Percentiles rank a stretch among this genome's conserved stretches.
These are phyloP conservation scores for Pseudonitzschia delicatissima DNA, from an alignment of 108 stramenopile species.

Conservation along the genomic window DNA sequence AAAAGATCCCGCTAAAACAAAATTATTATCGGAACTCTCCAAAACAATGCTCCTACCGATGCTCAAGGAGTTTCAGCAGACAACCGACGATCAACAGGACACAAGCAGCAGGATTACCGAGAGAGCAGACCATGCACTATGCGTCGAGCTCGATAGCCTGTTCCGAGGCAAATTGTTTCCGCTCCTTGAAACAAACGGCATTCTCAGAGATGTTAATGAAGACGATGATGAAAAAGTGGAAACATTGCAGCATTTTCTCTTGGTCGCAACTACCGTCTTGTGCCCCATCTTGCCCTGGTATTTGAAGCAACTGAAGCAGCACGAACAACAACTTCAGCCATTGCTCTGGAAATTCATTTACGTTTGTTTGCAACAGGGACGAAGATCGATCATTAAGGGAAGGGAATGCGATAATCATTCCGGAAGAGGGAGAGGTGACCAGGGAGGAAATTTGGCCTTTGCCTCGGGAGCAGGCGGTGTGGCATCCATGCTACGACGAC, in stretches of 20 bases:
- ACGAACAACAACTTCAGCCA: not conserved
- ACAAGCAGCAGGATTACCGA: not conserved
- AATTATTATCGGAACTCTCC: not conserved
- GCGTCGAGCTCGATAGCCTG: not conserved
- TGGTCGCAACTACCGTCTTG: slow-evolving; percentile 50
- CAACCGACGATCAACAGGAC: not conserved
- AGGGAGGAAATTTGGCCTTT: slow-evolving; percentile 6
- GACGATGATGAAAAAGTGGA: not conserved
- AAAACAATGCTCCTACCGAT: not conserved
- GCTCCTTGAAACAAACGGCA: not conserved
- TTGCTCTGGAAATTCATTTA: slow-evolving; percentile 58
- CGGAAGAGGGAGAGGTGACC: not conserved
- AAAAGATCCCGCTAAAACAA: not conserved
- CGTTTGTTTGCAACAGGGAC: slow-evolving; percentile 45
- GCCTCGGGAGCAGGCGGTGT: slow-evolving; percentile 19
- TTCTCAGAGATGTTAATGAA: not conserved
- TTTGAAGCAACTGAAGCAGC: not conserved
- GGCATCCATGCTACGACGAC: slow-evolving; percentile 53
- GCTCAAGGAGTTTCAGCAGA: not conserved
- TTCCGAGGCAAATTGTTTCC: not conserved
- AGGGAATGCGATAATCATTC: not conserved
- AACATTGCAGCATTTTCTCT: slow-evolving; percentile 7
- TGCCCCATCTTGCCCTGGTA: slow-evolving; percentile 54
- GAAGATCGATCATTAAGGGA: slow-evolving; percentile 21
- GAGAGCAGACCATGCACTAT: not conserved